Percentiles rank a stretch among this genome's conserved stretches.
phyloP scores from a whole-genome alignment of 2,329 filamentous ascomycete species.

The Tolypocladium tundrense region DNA sequence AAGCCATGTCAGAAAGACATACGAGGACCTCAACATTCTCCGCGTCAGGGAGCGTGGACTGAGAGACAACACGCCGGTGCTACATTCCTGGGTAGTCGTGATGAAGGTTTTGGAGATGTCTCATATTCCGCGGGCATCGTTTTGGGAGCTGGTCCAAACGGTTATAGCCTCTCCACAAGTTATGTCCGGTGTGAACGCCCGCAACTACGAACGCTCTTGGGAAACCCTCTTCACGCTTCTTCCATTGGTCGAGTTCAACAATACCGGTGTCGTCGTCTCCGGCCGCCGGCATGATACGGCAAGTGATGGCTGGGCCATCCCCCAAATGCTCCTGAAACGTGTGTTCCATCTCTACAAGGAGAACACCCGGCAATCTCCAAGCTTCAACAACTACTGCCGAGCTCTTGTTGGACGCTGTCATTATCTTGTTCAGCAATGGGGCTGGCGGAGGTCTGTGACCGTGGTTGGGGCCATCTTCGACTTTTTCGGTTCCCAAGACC shows the following conservation, averaged over 20 bases:
- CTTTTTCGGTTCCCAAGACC: conserved; percentile 53
- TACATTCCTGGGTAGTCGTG: conserved; percentile 49
- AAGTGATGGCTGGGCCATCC: conserved; percentile 49
- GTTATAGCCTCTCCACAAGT: conserved; percentile 26
- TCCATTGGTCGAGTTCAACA: conserved; percentile 50
- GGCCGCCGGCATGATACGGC: conserved; percentile 17
- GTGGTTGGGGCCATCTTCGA: conserved; percentile 55
- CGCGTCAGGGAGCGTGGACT: conserved; percentile 41
- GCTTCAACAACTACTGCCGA: conserved; percentile 57
- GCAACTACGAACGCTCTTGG: conserved; percentile 47
- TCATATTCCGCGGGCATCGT: conserved; percentile 39
- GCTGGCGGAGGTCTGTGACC: conserved; percentile 48
- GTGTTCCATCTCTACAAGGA: conserved; percentile 48
- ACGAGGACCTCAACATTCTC: conserved; percentile 34
- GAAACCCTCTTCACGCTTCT: conserved; percentile 48
- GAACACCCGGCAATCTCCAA: conserved; percentile 44
- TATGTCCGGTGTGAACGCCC: conserved; percentile 29
- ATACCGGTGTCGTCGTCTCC: conserved; percentile 34
- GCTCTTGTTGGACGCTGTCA: conserved; percentile 51
- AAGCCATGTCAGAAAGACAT: conserved; percentile 32
- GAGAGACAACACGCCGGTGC: conserved; percentile 28
- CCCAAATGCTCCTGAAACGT: conserved; percentile 44
- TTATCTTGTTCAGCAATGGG: conserved; percentile 54
- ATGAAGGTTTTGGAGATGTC: conserved; percentile 43
- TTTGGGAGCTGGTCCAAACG: conserved; percentile 49